phyloP scores from a whole-genome alignment of 495 filamentous ascomycete species.

The Tuber umbilicatum region DNA sequence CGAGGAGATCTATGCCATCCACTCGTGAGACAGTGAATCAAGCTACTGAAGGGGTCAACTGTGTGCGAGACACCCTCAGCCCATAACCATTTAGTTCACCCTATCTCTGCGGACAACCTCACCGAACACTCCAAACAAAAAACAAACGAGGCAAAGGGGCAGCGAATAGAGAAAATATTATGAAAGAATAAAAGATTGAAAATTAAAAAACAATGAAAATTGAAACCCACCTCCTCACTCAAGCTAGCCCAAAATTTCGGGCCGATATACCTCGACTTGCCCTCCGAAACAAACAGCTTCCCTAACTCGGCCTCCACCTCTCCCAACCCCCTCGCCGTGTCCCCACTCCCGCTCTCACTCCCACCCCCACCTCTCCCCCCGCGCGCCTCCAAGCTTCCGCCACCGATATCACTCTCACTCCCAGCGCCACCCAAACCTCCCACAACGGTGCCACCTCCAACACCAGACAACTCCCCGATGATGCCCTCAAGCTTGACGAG shows the following conservation, averaged over 20 bases:
- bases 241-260: slow-evolving; percentile 33
- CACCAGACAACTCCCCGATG: slow-evolving; percentile 22
- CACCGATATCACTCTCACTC: not conserved
- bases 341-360: not conserved
- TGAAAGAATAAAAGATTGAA: not conserved
- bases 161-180: not conserved
- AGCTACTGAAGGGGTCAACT: not conserved
- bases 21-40: not conserved
- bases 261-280: slow-evolving; percentile 32
- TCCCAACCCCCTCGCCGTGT: not conserved
- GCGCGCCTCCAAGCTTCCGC: not conserved
- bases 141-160: not conserved
- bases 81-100: not conserved
- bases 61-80: not conserved
- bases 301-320: slow-evolving; percentile 28
- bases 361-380: not conserved
- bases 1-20: not conserved
- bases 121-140: not conserved
- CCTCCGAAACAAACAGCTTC: slow-evolving; percentile 24
- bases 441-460: not conserved
- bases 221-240: slow-evolving; percentile 19
- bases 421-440: not conserved
- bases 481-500: slow-evolving; percentile 29
- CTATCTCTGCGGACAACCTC: not conserved
- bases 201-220: not conserved